Evolutionary conservation across 2,329 filamentous ascomycete species (phyloP).

Genomic region (Ascochyta koolunga): DNA sequence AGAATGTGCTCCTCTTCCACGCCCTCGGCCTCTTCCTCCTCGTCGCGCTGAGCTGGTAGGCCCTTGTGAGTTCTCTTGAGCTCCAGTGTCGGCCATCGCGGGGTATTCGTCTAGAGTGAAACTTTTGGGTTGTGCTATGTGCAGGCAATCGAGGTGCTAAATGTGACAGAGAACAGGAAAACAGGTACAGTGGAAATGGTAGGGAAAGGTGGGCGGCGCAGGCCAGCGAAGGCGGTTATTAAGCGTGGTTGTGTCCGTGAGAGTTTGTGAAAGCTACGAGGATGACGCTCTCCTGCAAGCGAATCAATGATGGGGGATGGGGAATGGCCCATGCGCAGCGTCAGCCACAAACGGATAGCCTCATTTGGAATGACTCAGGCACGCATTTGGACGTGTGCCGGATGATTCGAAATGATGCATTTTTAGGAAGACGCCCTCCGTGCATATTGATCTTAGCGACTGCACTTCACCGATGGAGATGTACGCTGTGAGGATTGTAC

Average conservation of each 20-base stretch:
- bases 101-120: constrained; percentile 25
- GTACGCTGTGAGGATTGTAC: too few relatives aligned
- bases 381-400: constrained; percentile 13
- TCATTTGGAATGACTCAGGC: constrained; percentile 33
- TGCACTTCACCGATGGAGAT: too few relatives aligned
- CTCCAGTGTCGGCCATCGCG: constrained; percentile 42
- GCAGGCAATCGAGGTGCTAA: background rate
- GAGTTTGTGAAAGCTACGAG: constrained; percentile 25
- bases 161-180: constrained; percentile 3
- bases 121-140: constrained; percentile 5
- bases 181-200: background rate
- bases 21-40: constrained; percentile 39
- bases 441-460: too few relatives aligned
- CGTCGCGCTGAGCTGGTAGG: constrained; percentile 37
- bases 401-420: constrained; percentile 38
- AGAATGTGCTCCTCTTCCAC: constrained; percentile 33
- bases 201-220: constrained; percentile 3
- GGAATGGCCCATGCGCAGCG: constrained; percentile 14
- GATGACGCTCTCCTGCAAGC: constrained; percentile 38
- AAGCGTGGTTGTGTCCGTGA: constrained; percentile 17
- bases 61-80: constrained; percentile 31
- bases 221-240: constrained; percentile 28
- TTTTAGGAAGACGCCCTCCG: too few relatives aligned
- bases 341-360: constrained; percentile 22
- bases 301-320: constrained; percentile 29